Conservation (phyloP, 495 filamentous ascomycete species). For the Tetracladium setigerum region DNA sequence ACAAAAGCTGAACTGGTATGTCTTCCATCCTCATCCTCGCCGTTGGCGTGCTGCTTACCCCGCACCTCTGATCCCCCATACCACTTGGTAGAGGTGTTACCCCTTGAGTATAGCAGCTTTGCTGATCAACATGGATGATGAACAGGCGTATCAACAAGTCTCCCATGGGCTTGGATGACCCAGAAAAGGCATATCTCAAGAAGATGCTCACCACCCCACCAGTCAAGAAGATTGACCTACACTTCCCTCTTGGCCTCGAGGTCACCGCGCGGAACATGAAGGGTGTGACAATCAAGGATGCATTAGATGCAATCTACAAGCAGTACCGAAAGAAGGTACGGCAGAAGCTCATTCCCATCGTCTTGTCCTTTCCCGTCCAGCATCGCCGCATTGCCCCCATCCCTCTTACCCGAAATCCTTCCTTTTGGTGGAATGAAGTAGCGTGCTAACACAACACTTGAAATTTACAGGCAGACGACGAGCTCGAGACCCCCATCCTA, state of each 20-base stretch:
- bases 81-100: too few species aligned
- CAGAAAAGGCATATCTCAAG: conserved; percentile 71
- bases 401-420: background rate
- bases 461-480: conserved; percentile 70
- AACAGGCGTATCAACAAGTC: conserved; percentile 86
- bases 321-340: conserved; percentile 85
- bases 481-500: conserved; percentile 73
- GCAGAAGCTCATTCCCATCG: conserved; percentile 9
- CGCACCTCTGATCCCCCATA: conserved; percentile 1
- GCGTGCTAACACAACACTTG: conserved; percentile 6
- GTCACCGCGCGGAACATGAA: conserved; percentile 85
- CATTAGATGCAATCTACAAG: conserved; percentile 88
- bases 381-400: background rate
- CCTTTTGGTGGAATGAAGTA: background rate
- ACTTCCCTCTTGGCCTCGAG: conserved; percentile 79
- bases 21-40: conserved; percentile 5
- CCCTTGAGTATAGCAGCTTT: background rate
- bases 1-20: conserved; percentile 85
- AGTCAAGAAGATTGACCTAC: conserved; percentile 88
- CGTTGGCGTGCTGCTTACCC: background rate
- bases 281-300: conserved; percentile 93
- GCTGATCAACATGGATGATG: conserved; percentile 6
- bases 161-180: conserved; percentile 54
- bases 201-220: conserved; percentile 70
- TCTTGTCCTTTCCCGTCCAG: background rate